phyloP scores from a whole-genome alignment of 495 filamentous ascomycete genomes.

The Tuber aestivum region DNA sequence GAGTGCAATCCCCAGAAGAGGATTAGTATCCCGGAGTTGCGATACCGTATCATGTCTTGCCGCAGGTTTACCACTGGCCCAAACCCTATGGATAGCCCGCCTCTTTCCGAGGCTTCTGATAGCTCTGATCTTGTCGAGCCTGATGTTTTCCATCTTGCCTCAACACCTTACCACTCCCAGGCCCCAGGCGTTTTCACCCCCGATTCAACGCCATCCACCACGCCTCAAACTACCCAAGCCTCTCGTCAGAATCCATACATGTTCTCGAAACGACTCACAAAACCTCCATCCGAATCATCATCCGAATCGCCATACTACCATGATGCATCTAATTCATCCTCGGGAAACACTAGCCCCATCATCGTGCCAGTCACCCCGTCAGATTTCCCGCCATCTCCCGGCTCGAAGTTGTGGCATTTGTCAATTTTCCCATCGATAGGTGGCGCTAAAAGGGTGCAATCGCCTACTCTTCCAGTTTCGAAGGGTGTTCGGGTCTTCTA shows the following conservation, averaged over 20 bases:
- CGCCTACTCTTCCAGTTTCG: conserved; percentile 24
- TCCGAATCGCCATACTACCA: conserved; percentile 37
- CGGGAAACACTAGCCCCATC: conserved; percentile 35
- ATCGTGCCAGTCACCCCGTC: conserved; percentile 35
- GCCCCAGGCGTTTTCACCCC: conserved; percentile 37
- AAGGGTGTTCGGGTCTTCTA: conserved; percentile 37
- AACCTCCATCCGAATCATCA: conserved; percentile 36
- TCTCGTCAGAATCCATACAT: conserved; percentile 34
- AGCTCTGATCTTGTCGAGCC: conserved; percentile 35
- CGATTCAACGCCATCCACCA: conserved; percentile 34
- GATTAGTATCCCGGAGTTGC: conserved; percentile 77
- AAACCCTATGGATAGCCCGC: conserved; percentile 37
- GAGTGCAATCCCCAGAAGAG: conserved; percentile 78
- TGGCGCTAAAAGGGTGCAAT: conserved; percentile 35
- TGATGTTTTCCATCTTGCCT: conserved; percentile 33
- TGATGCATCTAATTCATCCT: conserved; percentile 34
- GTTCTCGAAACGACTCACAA: conserved; percentile 35
- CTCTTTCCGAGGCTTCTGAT: conserved; percentile 38
- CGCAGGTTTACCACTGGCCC: conserved; percentile 59
- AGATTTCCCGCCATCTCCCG: conserved; percentile 31
- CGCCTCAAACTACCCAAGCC: conserved; percentile 36
- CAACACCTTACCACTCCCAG: conserved; percentile 33
- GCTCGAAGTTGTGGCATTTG: conserved; percentile 29
- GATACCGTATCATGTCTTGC: conserved; percentile 69
- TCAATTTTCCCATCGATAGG: conserved; percentile 32